Conservation (phyloP, 768 basidiomycete species). For the Cystobasidium tubakii region DNA sequence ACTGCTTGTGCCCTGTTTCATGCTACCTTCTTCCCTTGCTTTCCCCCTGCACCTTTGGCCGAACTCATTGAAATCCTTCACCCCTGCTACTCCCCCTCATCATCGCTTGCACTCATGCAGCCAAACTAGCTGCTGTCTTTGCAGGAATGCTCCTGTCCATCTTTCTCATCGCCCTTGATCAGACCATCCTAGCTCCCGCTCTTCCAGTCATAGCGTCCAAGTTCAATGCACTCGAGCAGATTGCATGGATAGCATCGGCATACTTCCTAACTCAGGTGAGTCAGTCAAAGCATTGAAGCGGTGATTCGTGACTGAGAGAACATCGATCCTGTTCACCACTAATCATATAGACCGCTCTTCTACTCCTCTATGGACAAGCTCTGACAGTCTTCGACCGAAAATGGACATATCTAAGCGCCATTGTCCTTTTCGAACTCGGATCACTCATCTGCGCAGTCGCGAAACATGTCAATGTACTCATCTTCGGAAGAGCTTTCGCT, state of each 20-base stretch:
- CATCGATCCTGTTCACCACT: too few relatives aligned
- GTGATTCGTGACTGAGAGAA: too few relatives aligned
- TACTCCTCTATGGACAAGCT: conserved; percentile 21
- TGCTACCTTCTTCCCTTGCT: too few relatives aligned
- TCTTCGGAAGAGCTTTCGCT: conserved; percentile 54
- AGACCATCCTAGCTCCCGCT: conserved; percentile 32
- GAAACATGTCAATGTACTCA: conserved; percentile 47
- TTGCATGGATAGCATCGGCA: conserved; percentile 21
- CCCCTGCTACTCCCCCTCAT: too few relatives aligned
- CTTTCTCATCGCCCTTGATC: conserved; percentile 43
- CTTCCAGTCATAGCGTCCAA: conserved; percentile 35
- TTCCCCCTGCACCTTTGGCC: too few relatives aligned
- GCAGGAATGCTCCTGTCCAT: conserved; percentile 38
- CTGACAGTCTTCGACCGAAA: conserved; percentile 26
- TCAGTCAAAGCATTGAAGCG: too few relatives aligned
- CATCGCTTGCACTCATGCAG: background rate
- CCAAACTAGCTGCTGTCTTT: conserved; percentile 23
- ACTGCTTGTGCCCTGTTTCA: background rate
- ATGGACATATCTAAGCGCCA: conserved; percentile 25
- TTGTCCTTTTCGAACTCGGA: conserved; percentile 54
- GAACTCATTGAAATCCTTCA: background rate
- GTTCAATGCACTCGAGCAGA: conserved; percentile 35
- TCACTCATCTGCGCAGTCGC: conserved; percentile 53
- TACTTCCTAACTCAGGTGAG: conserved; percentile 18
- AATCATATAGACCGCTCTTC: background rate